Evolutionary conservation across 345 rosid species (phyloP).

Genomic region (Raphanus raphanistrum): DNA sequence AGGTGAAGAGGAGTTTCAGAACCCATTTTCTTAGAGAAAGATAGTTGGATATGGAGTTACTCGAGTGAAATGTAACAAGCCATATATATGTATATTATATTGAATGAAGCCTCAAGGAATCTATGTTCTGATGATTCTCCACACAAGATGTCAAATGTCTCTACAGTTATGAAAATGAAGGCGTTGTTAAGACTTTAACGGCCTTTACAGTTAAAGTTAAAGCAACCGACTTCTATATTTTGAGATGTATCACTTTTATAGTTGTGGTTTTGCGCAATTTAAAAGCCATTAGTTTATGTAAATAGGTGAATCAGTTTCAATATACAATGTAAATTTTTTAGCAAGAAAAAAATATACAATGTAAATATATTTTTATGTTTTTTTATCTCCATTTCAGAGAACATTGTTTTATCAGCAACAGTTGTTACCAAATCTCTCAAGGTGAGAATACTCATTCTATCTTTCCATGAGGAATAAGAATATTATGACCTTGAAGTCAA

Average conservation of each 20-base stretch:
- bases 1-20: slow-evolving; percentile 39
- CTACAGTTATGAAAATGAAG: background rate
- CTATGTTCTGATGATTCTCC: slow-evolving; percentile 16
- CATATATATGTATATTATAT: background rate
- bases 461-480: background rate
- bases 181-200: background rate
- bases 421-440: background rate
- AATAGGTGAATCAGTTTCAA: background rate
- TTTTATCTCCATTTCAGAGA: background rate
- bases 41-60: background rate
- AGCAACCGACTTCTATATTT: background rate
- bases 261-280: background rate
- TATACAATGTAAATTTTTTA: background rate
- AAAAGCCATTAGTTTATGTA: background rate
- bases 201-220: background rate
- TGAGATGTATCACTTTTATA: background rate
- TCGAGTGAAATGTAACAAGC: background rate
- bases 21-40: slow-evolving; percentile 41
- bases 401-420: background rate
- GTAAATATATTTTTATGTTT: background rate
- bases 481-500: slow-evolving; percentile 13
- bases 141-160: background rate
- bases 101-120: slow-evolving; percentile 12
- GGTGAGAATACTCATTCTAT: background rate
- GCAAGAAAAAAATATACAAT: background rate